Base-by-base conservation (phyloP, 768 basidiomycete genomes). In the Phaeolepiota aurea region DNA sequence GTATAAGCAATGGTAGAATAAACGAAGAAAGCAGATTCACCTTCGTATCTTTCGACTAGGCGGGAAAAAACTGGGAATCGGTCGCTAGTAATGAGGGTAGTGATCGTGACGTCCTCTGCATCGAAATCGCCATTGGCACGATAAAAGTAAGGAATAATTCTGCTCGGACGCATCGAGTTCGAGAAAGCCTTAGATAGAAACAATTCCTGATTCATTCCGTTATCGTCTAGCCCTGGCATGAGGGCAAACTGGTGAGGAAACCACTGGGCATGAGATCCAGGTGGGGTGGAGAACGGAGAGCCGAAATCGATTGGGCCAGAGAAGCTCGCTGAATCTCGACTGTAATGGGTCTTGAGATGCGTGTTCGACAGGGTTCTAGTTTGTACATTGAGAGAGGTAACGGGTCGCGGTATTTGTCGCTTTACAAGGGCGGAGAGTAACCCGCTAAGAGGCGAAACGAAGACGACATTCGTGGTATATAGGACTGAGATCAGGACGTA, bases 61-160 rank as follows among this genome's bases (percentile, higher is more conserved):
- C 77, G 71, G 14, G 69, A 67, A 49, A 91, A 77, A 20, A 82
- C 82, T 33, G 76, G 66, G 57, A 88, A 82, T 13, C 89, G 72
- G 49, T 85, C 82, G 52, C 74, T 77, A 2, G 89, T 91, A 23
- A 91, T 80, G 21, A 90, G 69, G 0, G 89, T 92, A 1, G 89
- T 86, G 41, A 92, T 77, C 2, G 89, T 91, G 38, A 92, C 77
- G 46, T 89, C 87, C 25, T 82, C 72, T 20, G 59, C 50, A 36
- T 77, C 68, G 46, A 81, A 72, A 9, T 53, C 48, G 2, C 71
- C 73, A 9, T 69, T 67, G 2, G 83, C 85, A 38, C 76, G 74
- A 55, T 86, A 87, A 59, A 83, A 89, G 63, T 81, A 92, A 0
- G 89, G 89, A 15, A 87, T 69, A 40, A 89, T 76, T 47, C 78